Evolutionary conservation across 2,329 filamentous ascomycete genomes (phyloP), one percentile per base, ranked within the genome.

Genomic region (Microcera coccophila): DNA sequence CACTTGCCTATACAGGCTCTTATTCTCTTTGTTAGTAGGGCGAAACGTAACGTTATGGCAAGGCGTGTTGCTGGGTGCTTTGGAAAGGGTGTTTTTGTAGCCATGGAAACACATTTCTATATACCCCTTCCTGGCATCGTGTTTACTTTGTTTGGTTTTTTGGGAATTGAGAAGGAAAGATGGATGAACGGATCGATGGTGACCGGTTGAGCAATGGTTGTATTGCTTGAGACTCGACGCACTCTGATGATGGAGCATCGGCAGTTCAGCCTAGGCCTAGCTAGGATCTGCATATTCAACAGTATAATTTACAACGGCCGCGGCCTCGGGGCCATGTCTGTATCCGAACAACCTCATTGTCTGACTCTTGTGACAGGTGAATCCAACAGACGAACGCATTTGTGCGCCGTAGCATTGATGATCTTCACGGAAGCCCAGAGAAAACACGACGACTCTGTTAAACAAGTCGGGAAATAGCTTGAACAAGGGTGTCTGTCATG

Each of bases 41-140:
- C 51, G 41, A 46, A 39, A 48, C 40, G 41, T 38, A 38, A 47
- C 38, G 44, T 42, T 38, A 50, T 54, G 50, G 9, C 29, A 32
- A 32, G 9, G 15, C 15, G 8, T 14, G 29, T 5, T 32, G 29
- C 15, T 17, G 29, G 29, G 29, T n/a, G n/a, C n/a, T n/a, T n/a
- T n/a, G n/a, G n/a, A n/a, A n/a, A 32, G 44, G 26, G 44, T 47
- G 44, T 42, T 43, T 49, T 56, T 58, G 49, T 47, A 53, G 54
- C 51, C 55, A 56, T 18, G 54, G 55, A 58, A 58, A 26, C 46
- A 33, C 56, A 58, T 56, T 58, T 24, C 39, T 58, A 48, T 58
- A 58, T 58, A 58, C 55, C 55, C 48, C 45, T 45, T 58, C 53
- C 53, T 51, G 55, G 54, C 44, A 54, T 42, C 28, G 38, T 43